Conservation (phyloP, 805 yeast species). For the Yarrowia hollandica region DNA sequence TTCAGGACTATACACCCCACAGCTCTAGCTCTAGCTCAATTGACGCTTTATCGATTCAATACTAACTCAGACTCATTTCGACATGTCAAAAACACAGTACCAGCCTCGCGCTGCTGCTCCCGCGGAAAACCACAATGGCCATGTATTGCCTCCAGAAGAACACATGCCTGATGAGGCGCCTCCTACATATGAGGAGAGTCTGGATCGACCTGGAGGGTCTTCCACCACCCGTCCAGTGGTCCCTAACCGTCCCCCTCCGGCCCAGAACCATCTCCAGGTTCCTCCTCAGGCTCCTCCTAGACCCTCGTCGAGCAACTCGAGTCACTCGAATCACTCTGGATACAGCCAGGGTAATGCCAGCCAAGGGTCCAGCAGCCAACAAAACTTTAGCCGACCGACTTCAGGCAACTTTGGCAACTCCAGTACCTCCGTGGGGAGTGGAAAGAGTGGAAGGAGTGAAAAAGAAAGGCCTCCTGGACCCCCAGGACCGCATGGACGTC, state of each 20-base stretch:
- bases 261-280: not conserved
- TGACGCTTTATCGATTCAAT: too few species aligned
- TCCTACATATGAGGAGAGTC: not conserved
- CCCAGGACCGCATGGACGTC: constrained; percentile 1
- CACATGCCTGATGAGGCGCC: constrained; percentile 5
- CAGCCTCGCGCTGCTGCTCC: not conserved
- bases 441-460: not conserved
- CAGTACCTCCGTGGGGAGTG: not conserved
- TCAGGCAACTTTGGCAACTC: not conserved
- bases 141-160: constrained; percentile 19
- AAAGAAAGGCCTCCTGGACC: not conserved
- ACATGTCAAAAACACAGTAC: constrained; percentile 1
- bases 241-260: not conserved
- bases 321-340: not conserved
- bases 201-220: constrained; percentile 3
- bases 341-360: too few species aligned
- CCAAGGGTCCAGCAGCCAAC: too few species aligned
- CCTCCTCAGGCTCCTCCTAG: not conserved
- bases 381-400: too few species aligned
- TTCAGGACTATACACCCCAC: too few species aligned
- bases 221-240: not conserved
- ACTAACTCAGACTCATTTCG: constrained; percentile 6
- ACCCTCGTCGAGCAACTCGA: not conserved
- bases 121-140: not conserved
- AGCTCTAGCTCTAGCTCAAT: too few species aligned